Percentiles rank a stretch among this genome's conserved stretches.
Conservation (phyloP, 2,329 filamentous ascomycete species). For the Colletotrichum sp. region DNA sequence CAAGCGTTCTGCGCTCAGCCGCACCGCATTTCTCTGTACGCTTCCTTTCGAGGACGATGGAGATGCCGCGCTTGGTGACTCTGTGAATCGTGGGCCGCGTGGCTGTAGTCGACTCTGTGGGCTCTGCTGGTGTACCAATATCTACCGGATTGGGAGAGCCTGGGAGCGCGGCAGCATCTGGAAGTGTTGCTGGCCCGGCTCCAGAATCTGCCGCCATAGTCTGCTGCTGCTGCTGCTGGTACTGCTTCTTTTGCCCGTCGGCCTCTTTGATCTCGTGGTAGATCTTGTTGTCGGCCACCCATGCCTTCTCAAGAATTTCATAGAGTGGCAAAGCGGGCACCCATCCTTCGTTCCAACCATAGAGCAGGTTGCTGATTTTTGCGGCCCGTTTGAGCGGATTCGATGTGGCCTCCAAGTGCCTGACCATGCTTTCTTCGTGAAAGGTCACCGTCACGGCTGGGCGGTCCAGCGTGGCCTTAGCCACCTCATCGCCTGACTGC, state of each 20-base stretch:
- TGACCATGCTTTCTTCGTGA: neutral
- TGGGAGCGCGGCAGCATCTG: neutral
- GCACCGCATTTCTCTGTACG: neutral
- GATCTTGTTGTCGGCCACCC: conserved; percentile 4
- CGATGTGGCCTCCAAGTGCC: neutral
- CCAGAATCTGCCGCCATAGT: neutral
- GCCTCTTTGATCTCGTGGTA: neutral
- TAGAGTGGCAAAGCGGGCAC: neutral
- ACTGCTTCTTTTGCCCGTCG: neutral
- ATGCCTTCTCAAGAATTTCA: neutral
- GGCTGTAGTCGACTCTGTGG: neutral
- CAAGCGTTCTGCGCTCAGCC: neutral
- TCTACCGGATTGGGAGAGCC: neutral
- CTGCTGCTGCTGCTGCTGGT: neutral
- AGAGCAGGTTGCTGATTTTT: neutral
- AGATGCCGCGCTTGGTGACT: neutral
- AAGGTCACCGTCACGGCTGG: neutral
- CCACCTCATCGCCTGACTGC: neutral
- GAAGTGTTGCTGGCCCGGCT: neutral
- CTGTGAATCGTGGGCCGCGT: neutral
- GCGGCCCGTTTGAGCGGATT: neutral
- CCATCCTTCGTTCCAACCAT: neutral
- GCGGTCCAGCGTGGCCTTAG: neutral
- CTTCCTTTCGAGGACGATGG: neutral
- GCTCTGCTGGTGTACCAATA: neutral